phyloP scores from a whole-genome alignment of 306 rosid species.

The Quercus bicolor region DNA sequence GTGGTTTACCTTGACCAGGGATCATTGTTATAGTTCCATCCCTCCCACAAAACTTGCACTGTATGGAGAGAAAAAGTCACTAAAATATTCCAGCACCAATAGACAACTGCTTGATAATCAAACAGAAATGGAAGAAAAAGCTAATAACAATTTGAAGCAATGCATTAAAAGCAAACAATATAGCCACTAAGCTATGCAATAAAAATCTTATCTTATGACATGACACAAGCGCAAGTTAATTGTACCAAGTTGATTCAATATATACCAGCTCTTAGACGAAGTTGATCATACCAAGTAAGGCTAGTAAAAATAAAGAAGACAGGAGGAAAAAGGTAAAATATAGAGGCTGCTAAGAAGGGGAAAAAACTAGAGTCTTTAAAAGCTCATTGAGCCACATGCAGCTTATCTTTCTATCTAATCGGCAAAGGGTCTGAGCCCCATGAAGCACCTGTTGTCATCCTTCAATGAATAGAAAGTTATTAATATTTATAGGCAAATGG shows the following conservation, averaged over 20 bases:
- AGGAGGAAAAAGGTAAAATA: background rate
- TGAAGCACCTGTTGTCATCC: background rate
- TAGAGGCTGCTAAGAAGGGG: background rate
- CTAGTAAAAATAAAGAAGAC: background rate
- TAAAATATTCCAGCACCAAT: slow-evolving; percentile 16
- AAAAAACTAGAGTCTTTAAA: background rate
- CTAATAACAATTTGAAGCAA: background rate
- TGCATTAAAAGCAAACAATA: background rate
- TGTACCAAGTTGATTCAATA: background rate
- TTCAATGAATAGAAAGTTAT: background rate
- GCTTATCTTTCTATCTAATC: background rate
- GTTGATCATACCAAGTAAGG: background rate
- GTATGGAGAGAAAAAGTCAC: slow-evolving; percentile 18
- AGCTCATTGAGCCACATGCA: background rate
- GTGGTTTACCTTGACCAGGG: slow-evolving; percentile 57
- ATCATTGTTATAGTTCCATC: slow-evolving; percentile 82
- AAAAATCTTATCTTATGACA: background rate
- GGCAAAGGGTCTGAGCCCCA: background rate
- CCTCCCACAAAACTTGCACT: slow-evolving; percentile 95
- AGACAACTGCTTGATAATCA: slow-evolving; percentile 6
- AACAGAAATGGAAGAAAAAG: background rate
- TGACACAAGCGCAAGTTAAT: slow-evolving; percentile 6
- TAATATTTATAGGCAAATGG: background rate
- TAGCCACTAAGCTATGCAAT: background rate
- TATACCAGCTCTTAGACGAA: background rate